Conservation (phyloP, 345 rosid species). For the Melaleuca alternifolia region DNA sequence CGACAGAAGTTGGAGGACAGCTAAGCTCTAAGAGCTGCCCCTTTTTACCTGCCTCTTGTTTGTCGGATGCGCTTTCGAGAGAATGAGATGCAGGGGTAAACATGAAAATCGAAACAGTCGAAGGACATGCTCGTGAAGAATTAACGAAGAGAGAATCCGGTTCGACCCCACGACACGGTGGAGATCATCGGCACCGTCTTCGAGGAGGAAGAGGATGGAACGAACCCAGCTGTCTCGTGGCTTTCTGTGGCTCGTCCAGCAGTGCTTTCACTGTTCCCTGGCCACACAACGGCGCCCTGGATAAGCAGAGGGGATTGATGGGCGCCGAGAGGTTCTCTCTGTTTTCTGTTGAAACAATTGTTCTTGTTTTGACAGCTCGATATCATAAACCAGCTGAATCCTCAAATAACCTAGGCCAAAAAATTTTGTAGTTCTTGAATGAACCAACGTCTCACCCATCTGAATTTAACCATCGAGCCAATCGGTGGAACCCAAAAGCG, state of each 20-base stretch:
- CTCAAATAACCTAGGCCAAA: neutral
- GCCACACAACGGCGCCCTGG: neutral
- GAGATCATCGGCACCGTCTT: neutral
- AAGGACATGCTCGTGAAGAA: neutral
- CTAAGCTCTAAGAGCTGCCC: neutral
- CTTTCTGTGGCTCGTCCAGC: neutral
- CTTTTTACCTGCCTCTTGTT: neutral
- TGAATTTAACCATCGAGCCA: no score
- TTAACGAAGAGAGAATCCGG: neutral
- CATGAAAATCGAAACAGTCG: neutral
- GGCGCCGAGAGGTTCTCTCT: neutral
- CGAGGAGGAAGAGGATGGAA: neutral
- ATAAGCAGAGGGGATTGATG: neutral
- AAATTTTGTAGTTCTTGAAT: neutral
- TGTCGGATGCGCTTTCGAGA: neutral
- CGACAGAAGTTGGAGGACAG: neutral
- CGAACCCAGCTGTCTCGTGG: neutral
- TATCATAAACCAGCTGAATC: neutral
- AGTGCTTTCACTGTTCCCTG: neutral
- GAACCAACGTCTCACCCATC: neutral
- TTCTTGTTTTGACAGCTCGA: neutral
- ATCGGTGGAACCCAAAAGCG: neutral
- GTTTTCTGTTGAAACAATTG: no score
- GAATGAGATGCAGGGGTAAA: neutral
- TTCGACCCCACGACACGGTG: neutral